Percentiles rank a stretch among this genome's conserved stretches.
Conservation (phyloP, 345 rosid species). For the Eucalyptus tenuipes region DNA sequence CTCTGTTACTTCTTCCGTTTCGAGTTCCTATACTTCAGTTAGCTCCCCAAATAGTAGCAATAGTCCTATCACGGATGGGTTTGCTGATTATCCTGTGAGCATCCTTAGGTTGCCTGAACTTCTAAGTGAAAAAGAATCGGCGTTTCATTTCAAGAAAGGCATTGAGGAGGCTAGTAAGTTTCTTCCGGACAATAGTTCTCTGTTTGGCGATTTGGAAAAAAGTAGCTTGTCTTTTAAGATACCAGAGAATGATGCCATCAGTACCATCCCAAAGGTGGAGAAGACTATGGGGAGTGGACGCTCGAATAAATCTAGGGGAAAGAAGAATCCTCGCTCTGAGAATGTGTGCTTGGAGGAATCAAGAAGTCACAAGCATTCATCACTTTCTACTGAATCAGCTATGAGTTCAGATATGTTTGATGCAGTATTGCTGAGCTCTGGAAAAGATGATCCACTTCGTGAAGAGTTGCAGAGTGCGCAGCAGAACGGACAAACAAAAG, state of each 20-base stretch:
- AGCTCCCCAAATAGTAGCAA: constrained; percentile 10
- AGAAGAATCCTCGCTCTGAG: constrained; percentile 20
- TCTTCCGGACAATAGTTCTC: constrained; percentile 19
- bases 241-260: constrained; percentile 6
- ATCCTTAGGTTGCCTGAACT: constrained; percentile 17
- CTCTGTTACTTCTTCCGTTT: not conserved
- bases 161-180: constrained; percentile 56
- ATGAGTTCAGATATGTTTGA: constrained; percentile 38
- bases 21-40: constrained; percentile 13
- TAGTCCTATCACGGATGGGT: constrained; percentile 10
- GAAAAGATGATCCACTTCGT: constrained; percentile 15
- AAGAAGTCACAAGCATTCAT: constrained; percentile 45
- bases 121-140: constrained; percentile 22
- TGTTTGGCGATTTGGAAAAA: constrained; percentile 9
- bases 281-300: not conserved
- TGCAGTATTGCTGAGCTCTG: constrained; percentile 22
- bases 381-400: constrained; percentile 17
- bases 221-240: constrained; percentile 9
- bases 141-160: constrained; percentile 45
- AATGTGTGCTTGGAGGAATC: constrained; percentile 5
- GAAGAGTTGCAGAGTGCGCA: constrained; percentile 16
- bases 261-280: not conserved
- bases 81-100: constrained; percentile 35
- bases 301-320: constrained; percentile 11
- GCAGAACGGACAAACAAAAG: constrained; percentile 13